A percentile compares a stretch with the other conserved stretches of the same genome.
These are phyloP conservation scores for Penicillium rolfsii DNA, from an alignment of 2,329 filamentous ascomycete species.

Conservation along the genomic window DNA sequence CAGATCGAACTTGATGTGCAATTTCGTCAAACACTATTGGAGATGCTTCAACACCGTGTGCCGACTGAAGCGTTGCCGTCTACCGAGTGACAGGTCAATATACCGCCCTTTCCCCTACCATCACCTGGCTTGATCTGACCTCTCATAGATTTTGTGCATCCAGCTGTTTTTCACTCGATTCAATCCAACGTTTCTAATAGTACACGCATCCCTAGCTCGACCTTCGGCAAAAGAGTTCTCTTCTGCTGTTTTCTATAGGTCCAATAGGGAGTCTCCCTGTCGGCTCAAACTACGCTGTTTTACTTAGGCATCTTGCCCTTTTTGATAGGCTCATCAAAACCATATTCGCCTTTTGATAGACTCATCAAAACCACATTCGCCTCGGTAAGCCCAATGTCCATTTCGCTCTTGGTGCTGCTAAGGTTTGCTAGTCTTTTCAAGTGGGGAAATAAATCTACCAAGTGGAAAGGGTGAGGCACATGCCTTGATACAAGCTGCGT, in stretches of 20 bases:
- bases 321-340: constrained; percentile 26
- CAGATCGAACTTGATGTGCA: constrained; percentile 22
- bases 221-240: constrained; percentile 25
- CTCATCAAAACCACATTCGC: constrained; percentile 32
- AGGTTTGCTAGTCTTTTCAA: not conserved
- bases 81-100: constrained; percentile 25
- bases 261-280: constrained; percentile 31
- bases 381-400: constrained; percentile 18
- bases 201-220: constrained; percentile 31
- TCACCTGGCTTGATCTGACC: not conserved
- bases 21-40: constrained; percentile 19
- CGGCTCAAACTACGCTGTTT: constrained; percentile 24
- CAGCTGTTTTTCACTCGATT: constrained; percentile 31
- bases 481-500: constrained; percentile 33
- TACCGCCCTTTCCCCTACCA: not conserved
- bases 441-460: constrained; percentile 31
- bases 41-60: constrained; percentile 20
- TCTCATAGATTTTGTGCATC: constrained; percentile 29
- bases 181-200: constrained; percentile 28
- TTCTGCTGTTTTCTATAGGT: constrained; percentile 33
- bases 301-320: constrained; percentile 24
- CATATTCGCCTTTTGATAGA: constrained; percentile 27
- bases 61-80: constrained; percentile 18
- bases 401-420: not conserved
- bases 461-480: constrained; percentile 24